These are phyloP conservation scores for Rhizopus delemar DNA, from an alignment of 371 early-diverging fungal genomes.

Conservation along the genomic window DNA sequence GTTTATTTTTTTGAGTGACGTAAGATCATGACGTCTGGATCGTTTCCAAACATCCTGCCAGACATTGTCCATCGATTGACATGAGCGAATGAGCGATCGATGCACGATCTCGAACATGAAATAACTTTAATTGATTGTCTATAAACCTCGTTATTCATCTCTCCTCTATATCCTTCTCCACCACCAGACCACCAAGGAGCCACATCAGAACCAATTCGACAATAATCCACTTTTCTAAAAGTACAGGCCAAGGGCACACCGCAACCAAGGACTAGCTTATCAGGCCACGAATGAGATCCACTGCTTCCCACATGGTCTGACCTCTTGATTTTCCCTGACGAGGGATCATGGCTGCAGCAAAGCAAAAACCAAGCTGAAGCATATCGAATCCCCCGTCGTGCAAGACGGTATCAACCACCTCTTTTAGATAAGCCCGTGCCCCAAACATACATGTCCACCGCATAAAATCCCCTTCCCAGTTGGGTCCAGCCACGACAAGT, in stretches of 20 bases:
- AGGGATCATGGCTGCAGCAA: constrained; percentile 63
- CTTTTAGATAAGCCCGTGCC: constrained; percentile 49
- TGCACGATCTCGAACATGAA: constrained; percentile 63
- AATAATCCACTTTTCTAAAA: constrained; percentile 58
- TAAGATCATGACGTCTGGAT: constrained; percentile 62
- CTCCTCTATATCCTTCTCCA: no score
- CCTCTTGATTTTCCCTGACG: constrained; percentile 57
- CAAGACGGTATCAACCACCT: constrained; percentile 53
- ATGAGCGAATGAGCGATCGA: constrained; percentile 59
- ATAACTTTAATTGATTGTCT: constrained; percentile 50
- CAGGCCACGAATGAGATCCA: constrained; percentile 55
- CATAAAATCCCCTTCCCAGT: constrained; percentile 61
- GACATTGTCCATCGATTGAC: constrained; percentile 59
- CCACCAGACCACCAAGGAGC: constrained; percentile 60
- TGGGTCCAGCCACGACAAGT: constrained; percentile 46
- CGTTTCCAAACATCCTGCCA: constrained; percentile 64
- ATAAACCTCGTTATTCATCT: neutral
- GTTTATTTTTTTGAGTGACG: constrained; percentile 53
- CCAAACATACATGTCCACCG: constrained; percentile 55
- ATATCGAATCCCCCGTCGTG: constrained; percentile 61
- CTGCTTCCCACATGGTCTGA: constrained; percentile 65
- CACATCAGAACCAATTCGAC: constrained; percentile 65
- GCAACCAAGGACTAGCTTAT: constrained; percentile 57
- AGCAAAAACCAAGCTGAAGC: constrained; percentile 62
- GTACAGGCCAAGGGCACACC: constrained; percentile 60